A percentile compares a stretch with the other conserved stretches of the same genome.
Conservation (phyloP, 1,284 basidiomycete species). For the Puccinia polysora region DNA sequence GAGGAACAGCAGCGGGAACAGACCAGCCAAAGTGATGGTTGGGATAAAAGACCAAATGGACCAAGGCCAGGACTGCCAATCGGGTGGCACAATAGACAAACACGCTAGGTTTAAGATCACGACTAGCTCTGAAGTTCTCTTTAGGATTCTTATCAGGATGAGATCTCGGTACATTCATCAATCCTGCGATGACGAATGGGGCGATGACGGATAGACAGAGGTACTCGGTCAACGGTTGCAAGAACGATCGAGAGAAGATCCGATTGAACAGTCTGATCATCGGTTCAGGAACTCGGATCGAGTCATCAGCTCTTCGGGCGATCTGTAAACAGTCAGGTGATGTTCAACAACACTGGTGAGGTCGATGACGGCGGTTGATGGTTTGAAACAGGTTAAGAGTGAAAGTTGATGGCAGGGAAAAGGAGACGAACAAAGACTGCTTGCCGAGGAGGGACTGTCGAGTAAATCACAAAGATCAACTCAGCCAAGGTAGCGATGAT, state of each 20-base stretch:
- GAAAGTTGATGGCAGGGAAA: neutral
- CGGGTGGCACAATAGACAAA: conserved; percentile 22
- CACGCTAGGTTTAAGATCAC: conserved; percentile 28
- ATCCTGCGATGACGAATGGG: conserved; percentile 18
- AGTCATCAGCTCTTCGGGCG: neutral
- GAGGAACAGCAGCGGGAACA: neutral
- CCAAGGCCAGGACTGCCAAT: conserved; percentile 7
- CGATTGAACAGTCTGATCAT: conserved; percentile 15
- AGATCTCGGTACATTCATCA: conserved; percentile 27
- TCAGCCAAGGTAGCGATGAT: conserved; percentile 31
- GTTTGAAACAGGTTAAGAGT: neutral
- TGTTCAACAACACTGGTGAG: neutral
- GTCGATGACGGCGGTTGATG: neutral
- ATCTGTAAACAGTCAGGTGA: neutral
- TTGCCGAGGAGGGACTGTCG: conserved; percentile 22
- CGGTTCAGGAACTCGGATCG: neutral
- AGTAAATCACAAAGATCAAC: conserved; percentile 30
- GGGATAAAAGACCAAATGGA: conserved; percentile 29
- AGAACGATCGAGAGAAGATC: conserved; percentile 17
- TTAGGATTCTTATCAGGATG: neutral
- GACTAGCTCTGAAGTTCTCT: neutral
- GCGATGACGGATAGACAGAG: conserved; percentile 7
- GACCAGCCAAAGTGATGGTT: conserved; percentile 32
- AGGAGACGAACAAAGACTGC: neutral
- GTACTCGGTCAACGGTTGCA: conserved; percentile 8